Percentiles rank a stretch among this genome's conserved stretches.
Conservation (phyloP, 371 early-diverging fungal species). For the Mucor lusitanicus region DNA sequence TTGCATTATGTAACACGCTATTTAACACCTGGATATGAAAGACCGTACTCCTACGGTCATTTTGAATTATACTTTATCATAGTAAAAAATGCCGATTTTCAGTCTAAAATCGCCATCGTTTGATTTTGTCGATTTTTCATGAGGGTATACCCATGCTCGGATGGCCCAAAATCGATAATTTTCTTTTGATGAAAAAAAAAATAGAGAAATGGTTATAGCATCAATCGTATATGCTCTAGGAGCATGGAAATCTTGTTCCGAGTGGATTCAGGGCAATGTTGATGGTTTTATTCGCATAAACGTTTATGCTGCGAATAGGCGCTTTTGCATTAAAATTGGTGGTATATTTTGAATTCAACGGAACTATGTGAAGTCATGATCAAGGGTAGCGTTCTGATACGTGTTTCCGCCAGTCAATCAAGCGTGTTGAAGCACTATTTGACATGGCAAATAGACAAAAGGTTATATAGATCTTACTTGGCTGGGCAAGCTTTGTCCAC, state of each 20-base stretch:
- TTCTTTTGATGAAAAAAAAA: not conserved
- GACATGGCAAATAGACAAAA: not conserved
- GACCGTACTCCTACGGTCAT: not conserved
- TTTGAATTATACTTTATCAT: not conserved
- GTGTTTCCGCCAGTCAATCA: not conserved
- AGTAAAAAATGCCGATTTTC: not conserved
- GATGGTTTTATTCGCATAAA: not conserved
- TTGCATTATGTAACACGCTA: not conserved
- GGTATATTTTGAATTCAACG: not conserved
- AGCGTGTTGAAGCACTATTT: not conserved
- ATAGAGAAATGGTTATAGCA: not conserved
- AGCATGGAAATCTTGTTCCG: not conserved
- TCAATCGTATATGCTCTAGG: not conserved
- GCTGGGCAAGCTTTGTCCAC: too few species aligned
- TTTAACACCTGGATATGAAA: not conserved
- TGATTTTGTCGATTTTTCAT: not conserved
- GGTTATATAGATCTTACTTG: too few species aligned
- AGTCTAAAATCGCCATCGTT: not conserved
- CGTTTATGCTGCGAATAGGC: not conserved
- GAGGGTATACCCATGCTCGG: not conserved
- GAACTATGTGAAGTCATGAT: not conserved
- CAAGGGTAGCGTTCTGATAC: too few species aligned
- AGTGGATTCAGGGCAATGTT: not conserved
- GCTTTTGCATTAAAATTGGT: not conserved
- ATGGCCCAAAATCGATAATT: not conserved